Evolutionary conservation across 139 green algal genomes (phyloP), one percentile per base, ranked within the genome.

Genomic region (Chlamydomonas incerta): DNA sequence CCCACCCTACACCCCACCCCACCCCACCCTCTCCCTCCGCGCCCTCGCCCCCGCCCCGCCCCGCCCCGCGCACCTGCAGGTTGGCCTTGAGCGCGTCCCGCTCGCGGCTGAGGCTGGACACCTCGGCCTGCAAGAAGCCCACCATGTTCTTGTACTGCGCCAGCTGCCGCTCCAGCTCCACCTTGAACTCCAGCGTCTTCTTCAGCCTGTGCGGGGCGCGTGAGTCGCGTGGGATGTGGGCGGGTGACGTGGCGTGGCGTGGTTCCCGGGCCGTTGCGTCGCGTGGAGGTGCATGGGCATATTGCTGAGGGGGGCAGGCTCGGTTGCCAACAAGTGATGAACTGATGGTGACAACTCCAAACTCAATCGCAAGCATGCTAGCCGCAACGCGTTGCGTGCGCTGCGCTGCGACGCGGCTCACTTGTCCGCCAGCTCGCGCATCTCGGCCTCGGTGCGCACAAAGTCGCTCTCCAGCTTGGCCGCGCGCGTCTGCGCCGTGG

Each of bases 111-210:
- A 85, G 80, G 15, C 31, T 41, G 1, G 80, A 75, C 23, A 85
- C 80, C 80, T 85, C 80, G 31, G 80, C 66, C 67, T 66, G 80
- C 66, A 85, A 47, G 80, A 77, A 85, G 23, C 35, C 67, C n/a
- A 77, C 67, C 80, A 85, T 85, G 65, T 75, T 77, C 80, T 76
- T 85, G 80, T 85, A 85, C 67, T 85, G 80, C 37, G 80, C 80
- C 66, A 76, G 8, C 80, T 85, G 80, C 66, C 67, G 50, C 80
- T 85, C 80, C 80, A 85, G 60, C 80, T 85, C 66, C 47, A 85
- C 80, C 80, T 85, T 85, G 80, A 69, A 85, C 80, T 85, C 80
- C 41, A 84, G 57, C 18, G 77, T 84, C 63, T 74, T 74, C 65
- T 66, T 65, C 29, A 85, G 80, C 80, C 66, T 85, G 79, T 4